Percentiles rank a stretch among this genome's conserved stretches.
phyloP scores from a whole-genome alignment of 1,284 basidiomycete genomes.

The Apiotrichum akiyoshidainum region DNA sequence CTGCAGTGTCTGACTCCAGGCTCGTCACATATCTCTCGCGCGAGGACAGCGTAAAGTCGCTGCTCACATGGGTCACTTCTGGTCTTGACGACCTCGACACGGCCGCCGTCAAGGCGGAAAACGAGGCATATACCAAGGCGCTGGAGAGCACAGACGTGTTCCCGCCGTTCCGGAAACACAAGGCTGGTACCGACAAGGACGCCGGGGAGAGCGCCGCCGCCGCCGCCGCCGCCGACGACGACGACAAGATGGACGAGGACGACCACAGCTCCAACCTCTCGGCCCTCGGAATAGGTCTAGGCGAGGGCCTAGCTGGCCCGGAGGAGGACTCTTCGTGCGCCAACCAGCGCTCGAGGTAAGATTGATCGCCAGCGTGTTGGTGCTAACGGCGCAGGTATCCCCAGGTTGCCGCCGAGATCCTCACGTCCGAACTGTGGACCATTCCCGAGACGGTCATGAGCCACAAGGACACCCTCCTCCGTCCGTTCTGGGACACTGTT shows the following conservation, averaged over 20 bases:
- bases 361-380: neutral
- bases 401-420: slow-evolving; percentile 88
- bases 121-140: slow-evolving; percentile 28
- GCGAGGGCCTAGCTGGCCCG: slow-evolving; percentile 29
- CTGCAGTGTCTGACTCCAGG: slow-evolving; percentile 20
- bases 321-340: slow-evolving; percentile 27
- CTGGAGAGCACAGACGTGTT: slow-evolving; percentile 27
- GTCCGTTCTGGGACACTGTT: slow-evolving; percentile 90
- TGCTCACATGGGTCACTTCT: slow-evolving; percentile 47
- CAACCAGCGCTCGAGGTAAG: slow-evolving; percentile 34
- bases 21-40: slow-evolving; percentile 44
- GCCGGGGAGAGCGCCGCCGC: no score
- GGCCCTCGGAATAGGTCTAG: slow-evolving; percentile 26
- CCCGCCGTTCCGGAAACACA: slow-evolving; percentile 28
- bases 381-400: slow-evolving; percentile 66
- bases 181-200: neutral
- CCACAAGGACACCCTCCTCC: slow-evolving; percentile 59
- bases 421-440: slow-evolving; percentile 92
- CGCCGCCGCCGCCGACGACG: slow-evolving; percentile 3
- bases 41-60: slow-evolving; percentile 43
- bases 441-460: slow-evolving; percentile 85
- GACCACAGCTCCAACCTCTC: slow-evolving; percentile 8
- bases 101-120: slow-evolving; percentile 35
- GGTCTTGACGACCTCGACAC: slow-evolving; percentile 49
- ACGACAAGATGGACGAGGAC: slow-evolving; percentile 17